Percentiles rank a stretch among this genome's conserved stretches.
Conservation (phyloP, 83 land plant genomes). For the Diphasiastrum complanatum region DNA sequence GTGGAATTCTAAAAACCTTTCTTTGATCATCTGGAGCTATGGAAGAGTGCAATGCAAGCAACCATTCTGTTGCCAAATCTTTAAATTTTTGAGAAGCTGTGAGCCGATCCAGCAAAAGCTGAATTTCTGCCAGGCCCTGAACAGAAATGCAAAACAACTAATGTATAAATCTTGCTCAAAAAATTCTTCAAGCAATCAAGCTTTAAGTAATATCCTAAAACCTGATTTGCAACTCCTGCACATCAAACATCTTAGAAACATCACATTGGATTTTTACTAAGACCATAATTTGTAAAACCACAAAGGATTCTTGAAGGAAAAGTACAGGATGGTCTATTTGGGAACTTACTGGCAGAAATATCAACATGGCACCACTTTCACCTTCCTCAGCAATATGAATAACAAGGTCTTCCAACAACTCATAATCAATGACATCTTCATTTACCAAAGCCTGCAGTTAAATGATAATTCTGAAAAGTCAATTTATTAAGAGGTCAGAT, state of each 20-base stretch:
- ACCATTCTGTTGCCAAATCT: slow-evolving; percentile 76
- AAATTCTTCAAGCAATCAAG: not conserved
- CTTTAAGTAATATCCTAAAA: too few species aligned
- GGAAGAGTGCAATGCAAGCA: slow-evolving; percentile 82
- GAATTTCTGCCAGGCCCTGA: slow-evolving; percentile 86
- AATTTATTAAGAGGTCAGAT: too few species aligned
- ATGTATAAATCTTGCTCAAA: not conserved
- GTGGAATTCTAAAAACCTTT: slow-evolving; percentile 64
- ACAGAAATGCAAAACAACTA: not conserved
- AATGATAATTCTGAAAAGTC: not conserved
- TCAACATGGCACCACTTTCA: slow-evolving; percentile 70
- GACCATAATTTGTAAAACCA: slow-evolving; percentile 1
- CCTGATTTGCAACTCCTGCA: too few species aligned
- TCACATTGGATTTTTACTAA: not conserved
- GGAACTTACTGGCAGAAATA: slow-evolving; percentile 73
- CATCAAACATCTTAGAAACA: too few species aligned
- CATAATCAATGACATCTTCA: slow-evolving; percentile 93
- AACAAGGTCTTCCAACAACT: slow-evolving; percentile 77
- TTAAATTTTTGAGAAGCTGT: slow-evolving; percentile 61
- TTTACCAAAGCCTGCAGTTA: slow-evolving; percentile 54
- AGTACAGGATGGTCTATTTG: not conserved
- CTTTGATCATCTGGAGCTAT: slow-evolving; percentile 62
- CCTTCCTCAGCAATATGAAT: slow-evolving; percentile 61
- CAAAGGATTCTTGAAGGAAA: not conserved
- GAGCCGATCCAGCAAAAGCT: slow-evolving; percentile 47